These are phyloP conservation scores for Cladorrhinum sp. DNA, from an alignment of 2,329 filamentous ascomycete genomes.

Conservation along the genomic window DNA sequence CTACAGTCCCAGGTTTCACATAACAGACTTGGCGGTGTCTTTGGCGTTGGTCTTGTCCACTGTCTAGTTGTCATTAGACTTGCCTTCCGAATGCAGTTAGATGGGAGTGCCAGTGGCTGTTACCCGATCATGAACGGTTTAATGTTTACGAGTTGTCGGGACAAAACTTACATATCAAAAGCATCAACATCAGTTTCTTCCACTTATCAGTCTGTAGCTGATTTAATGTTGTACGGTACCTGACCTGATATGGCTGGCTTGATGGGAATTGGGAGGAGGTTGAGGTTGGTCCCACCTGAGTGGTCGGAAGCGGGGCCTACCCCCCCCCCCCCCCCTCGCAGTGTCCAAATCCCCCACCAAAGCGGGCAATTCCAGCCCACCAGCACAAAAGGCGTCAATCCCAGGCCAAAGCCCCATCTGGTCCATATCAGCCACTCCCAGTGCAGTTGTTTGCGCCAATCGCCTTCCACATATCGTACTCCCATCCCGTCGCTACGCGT, in stretches of 20 bases:
- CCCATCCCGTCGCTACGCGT: neutral
- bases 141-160: too few relatives aligned
- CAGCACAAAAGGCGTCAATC: constrained; percentile 8
- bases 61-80: neutral
- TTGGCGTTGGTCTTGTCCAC: neutral
- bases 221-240: neutral
- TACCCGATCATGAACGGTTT: neutral
- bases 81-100: neutral
- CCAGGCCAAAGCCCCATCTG: neutral
- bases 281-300: neutral
- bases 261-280: neutral
- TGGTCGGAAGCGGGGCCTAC: neutral
- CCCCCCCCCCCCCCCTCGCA: neutral
- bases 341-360: constrained; percentile 11
- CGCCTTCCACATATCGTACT: neutral
- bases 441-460: constrained; percentile 3
- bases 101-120: neutral
- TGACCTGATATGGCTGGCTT: too few relatives aligned
- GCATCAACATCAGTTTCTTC: neutral
- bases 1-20: neutral
- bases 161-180: neutral
- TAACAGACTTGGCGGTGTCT: neutral
- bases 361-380: constrained; percentile 13
- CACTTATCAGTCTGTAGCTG: neutral
- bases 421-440: neutral